These are phyloP conservation scores for Diversispora eburnea DNA, from an alignment of 192 early-diverging fungal genomes.

Conservation along the genomic window DNA sequence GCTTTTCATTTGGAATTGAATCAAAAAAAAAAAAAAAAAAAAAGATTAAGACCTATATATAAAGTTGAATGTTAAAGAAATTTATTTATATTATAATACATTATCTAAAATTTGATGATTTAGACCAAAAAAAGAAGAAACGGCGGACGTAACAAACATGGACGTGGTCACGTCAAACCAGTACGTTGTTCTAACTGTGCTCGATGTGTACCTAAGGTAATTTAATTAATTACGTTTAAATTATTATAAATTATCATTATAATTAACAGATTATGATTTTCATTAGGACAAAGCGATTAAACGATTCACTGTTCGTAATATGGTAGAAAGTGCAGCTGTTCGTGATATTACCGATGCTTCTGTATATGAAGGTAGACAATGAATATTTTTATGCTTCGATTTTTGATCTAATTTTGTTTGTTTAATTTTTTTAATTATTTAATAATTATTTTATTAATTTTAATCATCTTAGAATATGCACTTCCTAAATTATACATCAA, in stretches of 20 bases:
- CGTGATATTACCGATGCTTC: conserved; percentile 96
- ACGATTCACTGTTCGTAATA: conserved; percentile 97
- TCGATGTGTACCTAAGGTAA: conserved; percentile 83
- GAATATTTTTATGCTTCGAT: too few relatives aligned
- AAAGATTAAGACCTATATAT: background rate
- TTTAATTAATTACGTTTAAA: background rate
- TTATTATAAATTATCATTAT: background rate
- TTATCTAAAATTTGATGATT: too few relatives aligned
- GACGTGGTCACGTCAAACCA: conserved; percentile 96
- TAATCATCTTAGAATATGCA: conserved; percentile 63
- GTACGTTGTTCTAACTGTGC: conserved; percentile 99
- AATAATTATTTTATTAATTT: background rate
- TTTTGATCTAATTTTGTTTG: too few relatives aligned
- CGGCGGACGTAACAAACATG: conserved; percentile 98
- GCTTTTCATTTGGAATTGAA: background rate
- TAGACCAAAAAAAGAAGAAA: conserved; percentile 99
- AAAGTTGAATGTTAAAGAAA: background rate
- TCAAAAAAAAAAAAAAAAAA: conserved; percentile 3
- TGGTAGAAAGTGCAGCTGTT: conserved; percentile 96
- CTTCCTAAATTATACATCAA: conserved; percentile 99
- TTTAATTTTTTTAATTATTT: background rate
- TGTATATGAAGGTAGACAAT: conserved; percentile 82
- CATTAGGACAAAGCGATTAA: conserved; percentile 98
- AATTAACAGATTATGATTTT: background rate
- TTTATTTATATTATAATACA: too few relatives aligned